Percentiles rank a stretch among this genome's conserved stretches.
Evolutionary conservation across 164 flowering plant genomes (phyloP).

Genomic region (Cinnamomum chago): DNA sequence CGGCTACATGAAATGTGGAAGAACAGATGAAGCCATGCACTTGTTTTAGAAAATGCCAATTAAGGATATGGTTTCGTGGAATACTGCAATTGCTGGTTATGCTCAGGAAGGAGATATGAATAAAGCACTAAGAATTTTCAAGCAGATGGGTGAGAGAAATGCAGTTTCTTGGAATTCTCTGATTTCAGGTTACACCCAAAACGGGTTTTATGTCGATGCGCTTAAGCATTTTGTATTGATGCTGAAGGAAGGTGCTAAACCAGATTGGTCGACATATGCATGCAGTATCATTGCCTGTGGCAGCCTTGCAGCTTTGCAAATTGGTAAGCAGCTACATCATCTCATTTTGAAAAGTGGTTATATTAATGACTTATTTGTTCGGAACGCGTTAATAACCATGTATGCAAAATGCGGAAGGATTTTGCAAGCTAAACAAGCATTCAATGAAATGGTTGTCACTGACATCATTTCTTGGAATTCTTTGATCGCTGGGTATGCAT

Average conservation of each 20-base stretch:
- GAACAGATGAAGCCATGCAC: conserved; percentile 13
- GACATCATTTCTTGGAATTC: conserved; percentile 24
- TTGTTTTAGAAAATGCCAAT: conserved; percentile 14
- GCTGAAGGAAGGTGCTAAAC: conserved; percentile 13
- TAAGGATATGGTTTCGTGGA: conserved; percentile 14
- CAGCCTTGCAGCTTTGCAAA: conserved; percentile 20
- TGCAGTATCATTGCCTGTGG: conserved; percentile 15
- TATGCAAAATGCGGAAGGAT: conserved; percentile 21
- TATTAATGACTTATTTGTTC: conserved; percentile 13
- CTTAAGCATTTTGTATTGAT: conserved; percentile 12
- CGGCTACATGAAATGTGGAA: conserved; percentile 12
- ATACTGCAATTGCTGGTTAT: conserved; percentile 11
- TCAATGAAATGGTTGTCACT: conserved; percentile 2
- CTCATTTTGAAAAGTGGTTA: conserved; percentile 15
- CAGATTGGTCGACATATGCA: conserved; percentile 20
- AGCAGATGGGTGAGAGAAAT: conserved; percentile 50
- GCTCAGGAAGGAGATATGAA: conserved; percentile 11
- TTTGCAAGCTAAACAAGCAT: conserved; percentile 8
- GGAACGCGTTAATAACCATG: conserved; percentile 21
- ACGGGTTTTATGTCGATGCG: conserved; percentile 14
- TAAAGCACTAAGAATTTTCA: conserved; percentile 6
- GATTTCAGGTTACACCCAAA: conserved; percentile 18
- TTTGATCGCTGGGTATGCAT: conserved; percentile 17
- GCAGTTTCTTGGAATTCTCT: conserved; percentile 18
- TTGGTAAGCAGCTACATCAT: conserved; percentile 17